phyloP scores from a whole-genome alignment of 371 early-diverging fungal species.

The Apophysomyces variabilis region DNA sequence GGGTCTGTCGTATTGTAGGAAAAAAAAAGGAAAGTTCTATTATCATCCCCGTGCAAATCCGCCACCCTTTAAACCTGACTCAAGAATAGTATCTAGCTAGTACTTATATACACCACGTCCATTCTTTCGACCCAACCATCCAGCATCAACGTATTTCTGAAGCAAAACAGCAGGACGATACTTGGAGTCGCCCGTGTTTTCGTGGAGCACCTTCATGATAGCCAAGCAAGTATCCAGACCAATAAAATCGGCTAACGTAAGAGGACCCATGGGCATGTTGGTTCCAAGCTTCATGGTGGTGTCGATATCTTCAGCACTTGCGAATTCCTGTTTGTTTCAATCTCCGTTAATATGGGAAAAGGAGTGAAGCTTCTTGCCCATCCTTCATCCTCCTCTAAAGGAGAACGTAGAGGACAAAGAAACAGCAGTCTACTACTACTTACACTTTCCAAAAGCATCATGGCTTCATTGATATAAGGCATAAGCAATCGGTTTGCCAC shows the following conservation, averaged over 20 bases:
- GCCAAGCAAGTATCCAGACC: conserved; percentile 97
- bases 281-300: conserved; percentile 97
- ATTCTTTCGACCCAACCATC: conserved; percentile 93
- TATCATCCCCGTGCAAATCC: too few species aligned
- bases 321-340: conserved; percentile 72
- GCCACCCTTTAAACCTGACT: too few species aligned
- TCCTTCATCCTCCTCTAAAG: too few species aligned
- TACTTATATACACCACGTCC: conserved; percentile 94
- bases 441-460: conserved; percentile 87
- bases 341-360: conserved; percentile 1
- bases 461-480: conserved; percentile 99
- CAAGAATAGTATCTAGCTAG: conserved; percentile 3
- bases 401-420: too few species aligned
- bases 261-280: conserved; percentile 98
- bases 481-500: conserved; percentile 97
- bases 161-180: conserved; percentile 94
- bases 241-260: conserved; percentile 97
- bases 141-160: conserved; percentile 96
- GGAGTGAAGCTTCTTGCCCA: too few species aligned
- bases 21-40: too few species aligned
- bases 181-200: conserved; percentile 95
- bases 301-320: conserved; percentile 95
- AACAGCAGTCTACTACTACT: conserved; percentile 13
- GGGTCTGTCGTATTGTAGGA: too few species aligned
- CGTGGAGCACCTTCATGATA: conserved; percentile 94